These are phyloP conservation scores for Sungouiella thailandica DNA, from an alignment of 805 yeast species.

Conservation along the genomic window DNA sequence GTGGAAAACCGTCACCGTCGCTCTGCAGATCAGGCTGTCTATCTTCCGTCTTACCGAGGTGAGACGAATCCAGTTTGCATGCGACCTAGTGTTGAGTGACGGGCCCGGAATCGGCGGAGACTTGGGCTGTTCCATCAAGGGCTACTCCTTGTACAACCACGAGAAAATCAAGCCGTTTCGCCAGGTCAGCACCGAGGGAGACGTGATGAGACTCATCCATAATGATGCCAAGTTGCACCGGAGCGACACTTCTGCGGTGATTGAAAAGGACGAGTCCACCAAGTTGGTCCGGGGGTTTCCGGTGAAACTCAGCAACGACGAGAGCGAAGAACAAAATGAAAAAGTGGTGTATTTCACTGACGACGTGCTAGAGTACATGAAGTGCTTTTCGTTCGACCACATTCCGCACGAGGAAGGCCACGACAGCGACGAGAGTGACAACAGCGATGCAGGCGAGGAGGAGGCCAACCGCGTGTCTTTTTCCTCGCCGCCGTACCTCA, in stretches of 20 bases:
- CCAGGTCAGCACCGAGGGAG: conserved; percentile 51
- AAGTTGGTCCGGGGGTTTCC: conserved; percentile 23
- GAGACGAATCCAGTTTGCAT: conserved; percentile 56
- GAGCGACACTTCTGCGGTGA: conserved; percentile 3
- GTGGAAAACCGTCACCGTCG: conserved; percentile 10
- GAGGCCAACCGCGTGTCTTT: conserved; percentile 9
- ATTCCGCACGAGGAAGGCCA: conserved; percentile 11
- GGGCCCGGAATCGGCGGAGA: conserved; percentile 29
- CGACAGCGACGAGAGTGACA: conserved; percentile 5
- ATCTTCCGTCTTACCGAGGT: conserved; percentile 58
- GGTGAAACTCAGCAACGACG: conserved; percentile 14
- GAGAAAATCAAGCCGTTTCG: conserved; percentile 48
- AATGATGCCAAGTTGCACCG: conserved; percentile 7
- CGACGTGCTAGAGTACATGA: conserved; percentile 24
- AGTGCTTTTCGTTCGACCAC: conserved; percentile 32
- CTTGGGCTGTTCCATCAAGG: conserved; percentile 63
- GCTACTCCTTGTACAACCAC: conserved; percentile 58
- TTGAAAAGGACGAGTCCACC: conserved; percentile 24
- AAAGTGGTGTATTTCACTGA: conserved; percentile 21
- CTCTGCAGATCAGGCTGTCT: conserved; percentile 36
- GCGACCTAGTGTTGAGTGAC: conserved; percentile 55
- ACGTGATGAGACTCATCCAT: conserved; percentile 48
- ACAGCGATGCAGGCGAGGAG: neutral
- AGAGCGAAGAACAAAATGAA: conserved; percentile 12
- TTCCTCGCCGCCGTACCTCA: conserved; percentile 45